Base-by-base conservation (phyloP, 2,329 filamentous ascomycete species). In the Curvularia hawaiiensis region DNA sequence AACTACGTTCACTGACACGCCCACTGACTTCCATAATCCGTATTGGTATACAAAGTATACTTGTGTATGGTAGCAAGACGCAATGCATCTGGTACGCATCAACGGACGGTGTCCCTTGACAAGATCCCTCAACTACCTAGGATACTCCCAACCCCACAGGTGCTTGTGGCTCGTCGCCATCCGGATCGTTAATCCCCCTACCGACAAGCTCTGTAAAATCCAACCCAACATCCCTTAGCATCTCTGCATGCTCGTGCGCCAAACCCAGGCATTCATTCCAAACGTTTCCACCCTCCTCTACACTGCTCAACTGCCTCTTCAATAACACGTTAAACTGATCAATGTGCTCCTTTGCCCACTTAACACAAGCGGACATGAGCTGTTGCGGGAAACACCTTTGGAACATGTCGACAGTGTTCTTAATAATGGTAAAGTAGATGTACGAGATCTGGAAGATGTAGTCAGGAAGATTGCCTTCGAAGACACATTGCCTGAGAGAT, bases 401-500 rank as follows among this genome's bases (percentile, higher is more conserved):
- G 77, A 95, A 97, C 70, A 91, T 93, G 70, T 86, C 85, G 59
- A 98, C 90, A 0, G 95, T 98, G 77, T 98, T 97, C 67, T 91
- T 88, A 73, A 99, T 94, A 63, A 97, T 85, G 52, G 88, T 92
- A 78, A 99, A 99, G 77, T 97, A 97, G 56, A 97, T 92, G 77
- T 92, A 97, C 2, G 94, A 95, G 46, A 98, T 83, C 73, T 97
- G 91, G 83, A 93, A 97, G 66, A 98, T 95, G 77, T 98, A 98
- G 12, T 92, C 84, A 59, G 91, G 91, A 9, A 99, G 84, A 69
- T 97, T 91, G 50, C 95, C 95, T 73, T 97, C 92, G 77, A 99
- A 99, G 57, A 96, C 90, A 74, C 94, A 95, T 83, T 96, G 92
- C 57, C 92, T 95, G 20, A 38, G 5, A 9, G 10, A 12, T 58